A percentile compares a stretch with the other conserved stretches of the same genome.
phyloP scores from a whole-genome alignment of 345 rosid genomes.

The Luvunga scandens region DNA sequence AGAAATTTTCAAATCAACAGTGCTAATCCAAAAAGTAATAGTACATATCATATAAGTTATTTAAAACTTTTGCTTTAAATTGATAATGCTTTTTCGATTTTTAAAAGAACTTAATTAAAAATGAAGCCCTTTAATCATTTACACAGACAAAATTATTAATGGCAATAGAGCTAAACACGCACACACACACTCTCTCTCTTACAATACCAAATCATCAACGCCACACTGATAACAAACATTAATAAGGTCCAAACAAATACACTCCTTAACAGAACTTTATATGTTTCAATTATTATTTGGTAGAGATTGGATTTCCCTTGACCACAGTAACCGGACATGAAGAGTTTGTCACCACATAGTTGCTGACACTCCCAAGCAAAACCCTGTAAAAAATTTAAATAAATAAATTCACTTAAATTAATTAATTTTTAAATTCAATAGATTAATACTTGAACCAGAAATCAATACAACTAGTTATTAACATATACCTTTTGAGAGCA shows the following conservation, averaged over 20 bases:
- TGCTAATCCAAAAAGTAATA: too few relatives aligned
- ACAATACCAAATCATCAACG: neutral
- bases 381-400: slow-evolving; percentile 37
- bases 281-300: neutral
- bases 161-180: neutral
- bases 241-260: neutral
- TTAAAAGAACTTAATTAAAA: too few relatives aligned
- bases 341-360: slow-evolving; percentile 64
- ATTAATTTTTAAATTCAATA: too few relatives aligned
- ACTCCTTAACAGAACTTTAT: neutral
- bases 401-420: neutral
- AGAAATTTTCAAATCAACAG: too few relatives aligned
- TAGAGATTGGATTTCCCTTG: slow-evolving; percentile 21
- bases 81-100: too few relatives aligned
- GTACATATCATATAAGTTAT: too few relatives aligned
- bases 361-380: slow-evolving; percentile 79
- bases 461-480: too few relatives aligned
- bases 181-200: too few relatives aligned
- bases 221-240: neutral
- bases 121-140: neutral
- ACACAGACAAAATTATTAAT: neutral
- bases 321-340: slow-evolving; percentile 81
- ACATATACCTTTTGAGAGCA: slow-evolving; percentile 38
- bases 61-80: too few relatives aligned
- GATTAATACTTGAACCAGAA: too few relatives aligned